Evolutionary conservation across 2,329 filamentous ascomycete species (phyloP), one percentile per base, ranked within the genome.

Genomic region (Fusarium sp.): DNA sequence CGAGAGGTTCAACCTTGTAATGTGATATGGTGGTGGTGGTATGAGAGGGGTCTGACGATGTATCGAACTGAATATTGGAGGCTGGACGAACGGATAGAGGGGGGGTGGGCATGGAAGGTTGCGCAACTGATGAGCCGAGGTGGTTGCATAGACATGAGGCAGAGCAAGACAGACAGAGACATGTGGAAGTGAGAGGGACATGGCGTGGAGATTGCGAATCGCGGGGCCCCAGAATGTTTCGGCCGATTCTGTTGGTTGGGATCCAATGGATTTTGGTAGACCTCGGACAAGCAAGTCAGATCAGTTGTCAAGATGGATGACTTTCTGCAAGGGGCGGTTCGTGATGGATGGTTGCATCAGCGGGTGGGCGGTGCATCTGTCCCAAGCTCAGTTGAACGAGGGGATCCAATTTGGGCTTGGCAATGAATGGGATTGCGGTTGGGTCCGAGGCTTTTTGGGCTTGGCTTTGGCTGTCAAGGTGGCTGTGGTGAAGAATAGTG

Each of bases 201-300:
- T 37, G 18, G 56, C 37, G 62, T 75, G 72, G 64, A 71, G 67
- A 76, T 71, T 64, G 62, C 50, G 63, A 39, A 66, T 71, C 74
- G 67, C 60, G 73, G 73, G 64, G 57, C 59, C 62, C 62, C 64
- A 41, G 61, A 59, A 37, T 48, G 41, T 41, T 35, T 72, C 59
- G 68, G 68, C 72, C 64, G 64, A 74, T 72, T 65, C 74, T 34
- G 52, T 57, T 23, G 32, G 52, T 18, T 57, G 52, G 4, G 43
- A 48, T 48, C 43, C 43, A 52, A 32, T 30, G 25, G 25, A 30
- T 18, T 18, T 8, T 37, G 8, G 8, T 37, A 30, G 48, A 52
- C 48, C 48, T 52, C 48, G 25, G 48, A 52, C 48, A 27, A 52
- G 48, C 23, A 23, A 48, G 23, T 14, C 39, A 43, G 41, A 32